Evolutionary conservation across 495 filamentous ascomycete species (phyloP), one percentile per base, ranked within the genome.

Genomic region (Aspergillus heteromorphus): DNA sequence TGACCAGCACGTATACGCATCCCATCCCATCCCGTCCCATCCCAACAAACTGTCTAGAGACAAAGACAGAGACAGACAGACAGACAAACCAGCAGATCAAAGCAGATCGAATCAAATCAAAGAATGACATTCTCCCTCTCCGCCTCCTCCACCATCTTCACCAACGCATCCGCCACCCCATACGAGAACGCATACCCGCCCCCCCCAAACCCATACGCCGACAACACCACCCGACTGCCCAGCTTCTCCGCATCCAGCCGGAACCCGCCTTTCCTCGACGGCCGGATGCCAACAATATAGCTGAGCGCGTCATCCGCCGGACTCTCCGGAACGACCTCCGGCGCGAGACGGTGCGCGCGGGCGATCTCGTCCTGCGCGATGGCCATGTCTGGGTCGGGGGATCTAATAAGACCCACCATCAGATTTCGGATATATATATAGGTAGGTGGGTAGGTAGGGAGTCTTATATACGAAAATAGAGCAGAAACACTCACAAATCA

Each of bases 101-200:
- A 4, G 11, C 34, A 38, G 5, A n/a, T 5, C 5, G 34, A 14
- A n/a, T 2, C 5, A 13, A n/a, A n/a, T 63, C 42, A 56, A 7
- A 55, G 36, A 38, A 74, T 70, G 14, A 74, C 61, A 60, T 69
- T 60, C 4, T 68, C 62, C 1, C 64, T 61, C 52, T 76, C 73
- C 0, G 65, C 54, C 25, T 54, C 54, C 41, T 72, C 65, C 14
- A 76, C 73, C 70, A 76, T 74, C 55, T 65, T 70, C 18, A 61
- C 55, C 45, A 76, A 29, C 2, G 70, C 66, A 61, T 76, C 67
- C 0, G 66, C 73, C 19, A 76, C 57, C 0, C 73, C 73, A 45
- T 76, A 76, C 0, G 71, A 74, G 49, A 74, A 76, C 0, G 73
- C 66, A 61, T 76, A 76, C 1, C 73, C 73, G 7, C 71, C 73